Percentiles rank a stretch among this genome's conserved stretches.
Conservation (phyloP, 768 basidiomycete genomes). For the Boletus subparvulus region DNA sequence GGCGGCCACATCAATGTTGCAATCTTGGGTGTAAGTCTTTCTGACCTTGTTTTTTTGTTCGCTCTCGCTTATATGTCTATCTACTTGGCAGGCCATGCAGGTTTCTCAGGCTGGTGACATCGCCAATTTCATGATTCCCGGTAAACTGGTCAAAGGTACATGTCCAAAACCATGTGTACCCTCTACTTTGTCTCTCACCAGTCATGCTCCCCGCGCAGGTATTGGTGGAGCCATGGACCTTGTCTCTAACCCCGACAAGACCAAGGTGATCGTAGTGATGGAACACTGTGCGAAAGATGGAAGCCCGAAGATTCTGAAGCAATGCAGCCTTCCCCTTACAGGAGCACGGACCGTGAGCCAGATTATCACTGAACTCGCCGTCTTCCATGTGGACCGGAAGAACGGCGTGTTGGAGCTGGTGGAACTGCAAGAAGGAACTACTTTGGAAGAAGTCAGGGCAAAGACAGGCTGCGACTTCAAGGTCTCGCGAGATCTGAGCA, state of each 20-base stretch:
- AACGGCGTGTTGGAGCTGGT: constrained; percentile 70
- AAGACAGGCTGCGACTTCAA: constrained; percentile 88
- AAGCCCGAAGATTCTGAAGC: constrained; percentile 79
- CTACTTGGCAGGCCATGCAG: constrained; percentile 76
- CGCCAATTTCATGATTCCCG: constrained; percentile 98
- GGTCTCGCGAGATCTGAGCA: constrained; percentile 51
- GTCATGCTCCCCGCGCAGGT: constrained; percentile 41
- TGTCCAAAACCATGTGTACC: not conserved
- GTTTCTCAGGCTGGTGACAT: constrained; percentile 92
- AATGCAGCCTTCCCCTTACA: constrained; percentile 84
- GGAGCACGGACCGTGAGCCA: constrained; percentile 86
- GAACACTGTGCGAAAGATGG: constrained; percentile 92
- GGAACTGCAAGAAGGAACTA: constrained; percentile 83
- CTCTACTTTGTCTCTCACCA: constrained; percentile 8
- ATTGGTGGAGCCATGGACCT: constrained; percentile 98
- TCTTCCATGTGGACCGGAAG: constrained; percentile 82
- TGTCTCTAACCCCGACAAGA: constrained; percentile 93
- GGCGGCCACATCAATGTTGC: constrained; percentile 94
- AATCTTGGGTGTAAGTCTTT: constrained; percentile 76
- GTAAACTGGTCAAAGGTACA: constrained; percentile 82
- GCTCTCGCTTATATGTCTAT: not conserved
- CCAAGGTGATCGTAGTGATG: constrained; percentile 87
- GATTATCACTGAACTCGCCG: constrained; percentile 91
- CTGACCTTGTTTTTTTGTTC: not conserved
- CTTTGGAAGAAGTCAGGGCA: constrained; percentile 76